Evolutionary conservation across 805 yeast species (phyloP).

Genomic region (Wickerhamomyces chambardii): DNA sequence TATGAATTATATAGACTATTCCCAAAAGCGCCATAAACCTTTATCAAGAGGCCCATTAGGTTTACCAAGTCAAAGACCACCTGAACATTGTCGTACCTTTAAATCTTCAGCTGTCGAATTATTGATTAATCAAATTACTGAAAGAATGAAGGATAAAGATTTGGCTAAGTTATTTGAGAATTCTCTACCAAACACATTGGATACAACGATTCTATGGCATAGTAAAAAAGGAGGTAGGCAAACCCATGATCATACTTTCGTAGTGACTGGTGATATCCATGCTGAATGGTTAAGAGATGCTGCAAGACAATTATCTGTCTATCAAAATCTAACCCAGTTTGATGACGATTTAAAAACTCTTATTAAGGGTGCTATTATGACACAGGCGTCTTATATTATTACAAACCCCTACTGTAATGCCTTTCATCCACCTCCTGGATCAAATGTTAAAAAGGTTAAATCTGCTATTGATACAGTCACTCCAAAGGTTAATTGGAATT

Average conservation of each 20-base stretch:
- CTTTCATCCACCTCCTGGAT: slow-evolving; percentile 68
- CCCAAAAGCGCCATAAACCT: slow-evolving; percentile 35
- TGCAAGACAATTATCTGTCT: slow-evolving; percentile 73
- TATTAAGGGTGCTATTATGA: slow-evolving; percentile 70
- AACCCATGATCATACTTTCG: slow-evolving; percentile 49
- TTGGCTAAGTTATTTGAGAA: slow-evolving; percentile 71
- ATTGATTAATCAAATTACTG: slow-evolving; percentile 42
- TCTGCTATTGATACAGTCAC: slow-evolving; percentile 53
- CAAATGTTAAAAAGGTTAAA: slow-evolving; percentile 33
- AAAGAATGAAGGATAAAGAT: slow-evolving; percentile 48
- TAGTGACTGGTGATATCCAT: slow-evolving; percentile 88
- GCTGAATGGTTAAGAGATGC: slow-evolving; percentile 93
- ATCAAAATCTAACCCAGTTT: slow-evolving; percentile 47
- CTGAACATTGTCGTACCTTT: slow-evolving; percentile 65
- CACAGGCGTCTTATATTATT: slow-evolving; percentile 59
- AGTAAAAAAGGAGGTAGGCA: slow-evolving; percentile 2
- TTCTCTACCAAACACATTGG: slow-evolving; percentile 80
- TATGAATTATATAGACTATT: slow-evolving; percentile 55
- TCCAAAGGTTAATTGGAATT: slow-evolving; percentile 63
- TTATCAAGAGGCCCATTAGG: slow-evolving; percentile 41
- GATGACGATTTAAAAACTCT: slow-evolving; percentile 43
- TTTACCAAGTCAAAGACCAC: slow-evolving; percentile 74
- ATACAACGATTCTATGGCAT: slow-evolving; percentile 80
- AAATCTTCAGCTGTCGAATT: slow-evolving; percentile 50
- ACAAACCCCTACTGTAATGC: slow-evolving; percentile 83